These are phyloP conservation scores for Cytospora paraplurivora DNA, from an alignment of 2,329 filamentous ascomycete species.

Conservation along the genomic window DNA sequence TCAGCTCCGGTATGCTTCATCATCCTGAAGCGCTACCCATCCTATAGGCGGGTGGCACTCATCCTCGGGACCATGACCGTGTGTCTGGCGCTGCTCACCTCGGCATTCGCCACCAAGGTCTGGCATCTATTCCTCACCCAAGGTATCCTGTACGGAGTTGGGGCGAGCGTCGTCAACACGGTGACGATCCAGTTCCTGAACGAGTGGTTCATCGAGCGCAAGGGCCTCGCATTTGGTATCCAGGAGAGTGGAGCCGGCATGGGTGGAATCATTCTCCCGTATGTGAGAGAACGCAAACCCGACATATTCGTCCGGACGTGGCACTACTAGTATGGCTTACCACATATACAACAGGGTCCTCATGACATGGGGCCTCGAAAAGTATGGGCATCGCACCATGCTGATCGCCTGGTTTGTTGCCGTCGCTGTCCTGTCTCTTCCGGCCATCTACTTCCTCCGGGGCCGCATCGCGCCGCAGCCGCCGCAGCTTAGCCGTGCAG, in stretches of 20 bases:
- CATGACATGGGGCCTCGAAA: slow-evolving; percentile 38
- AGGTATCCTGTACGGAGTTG: slow-evolving; percentile 61
- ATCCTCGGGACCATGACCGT: slow-evolving; percentile 51
- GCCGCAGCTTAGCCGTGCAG: slow-evolving; percentile 39
- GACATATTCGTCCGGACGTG: slow-evolving; percentile 35
- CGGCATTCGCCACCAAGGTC: slow-evolving; percentile 54
- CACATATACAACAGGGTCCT: too few relatives aligned
- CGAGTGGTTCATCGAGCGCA: slow-evolving; percentile 61
- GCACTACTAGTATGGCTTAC: too few relatives aligned
- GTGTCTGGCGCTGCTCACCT: slow-evolving; percentile 53
- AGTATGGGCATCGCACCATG: slow-evolving; percentile 54
- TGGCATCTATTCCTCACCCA: slow-evolving; percentile 60
- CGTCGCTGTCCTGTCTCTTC: slow-evolving; percentile 52
- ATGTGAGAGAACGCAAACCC: slow-evolving; percentile 47
- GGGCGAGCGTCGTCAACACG: slow-evolving; percentile 57
- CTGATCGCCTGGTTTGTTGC: slow-evolving; percentile 56
- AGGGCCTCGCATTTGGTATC: slow-evolving; percentile 62
- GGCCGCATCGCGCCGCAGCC: slow-evolving; percentile 50
- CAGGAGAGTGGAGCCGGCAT: slow-evolving; percentile 60
- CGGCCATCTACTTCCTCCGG: slow-evolving; percentile 58
- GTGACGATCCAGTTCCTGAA: slow-evolving; percentile 60
- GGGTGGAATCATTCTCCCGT: slow-evolving; percentile 53
- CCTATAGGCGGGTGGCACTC: slow-evolving; percentile 44
- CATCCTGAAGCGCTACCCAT: slow-evolving; percentile 47
- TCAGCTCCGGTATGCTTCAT: slow-evolving; percentile 37